Base-by-base conservation (phyloP, 2,329 filamentous ascomycete species). In the Microsporum audouinii region DNA sequence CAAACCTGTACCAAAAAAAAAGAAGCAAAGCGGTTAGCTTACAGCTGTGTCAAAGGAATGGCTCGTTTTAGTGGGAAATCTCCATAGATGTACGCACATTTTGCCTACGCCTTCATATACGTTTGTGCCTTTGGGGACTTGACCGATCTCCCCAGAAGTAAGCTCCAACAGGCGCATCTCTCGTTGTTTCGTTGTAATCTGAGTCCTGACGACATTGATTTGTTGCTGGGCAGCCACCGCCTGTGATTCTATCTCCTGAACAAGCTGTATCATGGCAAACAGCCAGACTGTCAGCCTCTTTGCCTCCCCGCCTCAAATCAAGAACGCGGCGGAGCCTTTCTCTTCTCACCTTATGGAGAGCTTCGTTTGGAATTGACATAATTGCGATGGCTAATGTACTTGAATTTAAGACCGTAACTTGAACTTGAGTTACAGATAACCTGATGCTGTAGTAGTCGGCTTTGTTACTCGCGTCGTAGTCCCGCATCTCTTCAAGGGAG, bases 81-180 rank as follows among this genome's bases (percentile, higher is more conserved):
- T 10, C n/a, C 23, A 23, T 14, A 27, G 27, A 17, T 34, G 33
- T 55, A 56, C 86, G 69, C 75, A 96, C 94, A 99, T 97, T 78
- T 97, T 99, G 58, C 94, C 94, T 8, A 97, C 88, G 4, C 92
- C 92, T 76, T 97, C 92, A 70, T 97, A 99, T 33, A 96, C 84
- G 36, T 86, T 86, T 0, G 90, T 94, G 56, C 87, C 83, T 17
- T 82, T 73, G 2, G 91, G 87, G 63, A 99, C 76, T 5, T 84
- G 81, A n/a, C 84, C 82, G 57, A 97, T 80, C 75, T 99, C 94
- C 65, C 82, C 89, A 39, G 87, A 82, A 1, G 92, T 97, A 66
- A 99, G 79, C 74, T 95, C 88, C 47, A 95, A 81, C 76, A 96
- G 85, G 51, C 94, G 89, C 71, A 88, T 86, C 72, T 97, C 92